Conservation (phyloP, 2,329 filamentous ascomycete species). For the Xylariales sp. region DNA sequence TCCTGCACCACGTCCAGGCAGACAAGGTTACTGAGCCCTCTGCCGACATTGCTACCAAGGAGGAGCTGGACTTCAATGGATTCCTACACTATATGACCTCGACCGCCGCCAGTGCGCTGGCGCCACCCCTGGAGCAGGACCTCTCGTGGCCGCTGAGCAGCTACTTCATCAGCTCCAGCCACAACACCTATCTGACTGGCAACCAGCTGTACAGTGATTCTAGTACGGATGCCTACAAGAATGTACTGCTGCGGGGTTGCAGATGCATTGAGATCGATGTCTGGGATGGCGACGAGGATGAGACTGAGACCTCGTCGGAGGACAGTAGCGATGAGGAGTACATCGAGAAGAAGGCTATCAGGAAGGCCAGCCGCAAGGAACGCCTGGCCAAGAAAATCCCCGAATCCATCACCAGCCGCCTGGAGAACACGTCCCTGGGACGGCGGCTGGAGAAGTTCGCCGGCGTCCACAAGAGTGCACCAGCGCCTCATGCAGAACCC, state of each 20-base stretch:
- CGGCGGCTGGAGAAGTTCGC: slow-evolving; percentile 31
- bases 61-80: slow-evolving; percentile 37
- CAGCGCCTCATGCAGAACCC: background rate
- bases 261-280: slow-evolving; percentile 93
- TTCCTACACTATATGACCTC: slow-evolving; percentile 57
- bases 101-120: slow-evolving; percentile 35
- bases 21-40: slow-evolving; percentile 25
- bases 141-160: slow-evolving; percentile 78
- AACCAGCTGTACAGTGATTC: slow-evolving; percentile 84
- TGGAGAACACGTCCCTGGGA: slow-evolving; percentile 44
- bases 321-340: slow-evolving; percentile 50
- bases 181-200: slow-evolving; percentile 90
- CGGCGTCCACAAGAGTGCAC: slow-evolving; percentile 2
- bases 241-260: slow-evolving; percentile 77
- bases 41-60: slow-evolving; percentile 22
- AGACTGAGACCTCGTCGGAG: slow-evolving; percentile 60
- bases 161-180: slow-evolving; percentile 91
- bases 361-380: slow-evolving; percentile 59
- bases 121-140: slow-evolving; percentile 37
- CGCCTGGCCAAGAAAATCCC: slow-evolving; percentile 58
- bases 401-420: slow-evolving; percentile 34
- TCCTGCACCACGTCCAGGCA: slow-evolving; percentile 42
- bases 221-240: slow-evolving; percentile 83
- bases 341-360: slow-evolving; percentile 47
- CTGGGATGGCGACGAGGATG: slow-evolving; percentile 82